Base-by-base conservation (phyloP, 2,329 filamentous ascomycete species). In the Pestalotiopsis sp. region DNA sequence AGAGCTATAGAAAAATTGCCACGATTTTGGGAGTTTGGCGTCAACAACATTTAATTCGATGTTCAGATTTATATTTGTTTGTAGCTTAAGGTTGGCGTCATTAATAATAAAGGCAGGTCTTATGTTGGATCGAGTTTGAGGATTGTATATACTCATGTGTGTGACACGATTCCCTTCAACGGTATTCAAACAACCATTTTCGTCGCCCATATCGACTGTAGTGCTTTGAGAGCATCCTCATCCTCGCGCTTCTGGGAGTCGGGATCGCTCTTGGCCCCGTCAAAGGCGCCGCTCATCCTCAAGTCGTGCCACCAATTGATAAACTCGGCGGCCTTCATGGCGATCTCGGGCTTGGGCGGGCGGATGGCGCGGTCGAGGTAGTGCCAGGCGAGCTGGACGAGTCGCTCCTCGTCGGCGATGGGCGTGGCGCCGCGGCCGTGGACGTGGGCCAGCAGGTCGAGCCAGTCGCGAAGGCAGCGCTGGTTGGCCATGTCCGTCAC, bases 361-460 rank as follows among this genome's bases (percentile, higher is more conserved):
- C 76, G 71, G 6, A 78, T 38, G 12, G 71, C 67, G 2, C 76
- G 74, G 45, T 78, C 76, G 0, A 78, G 67, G 36, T 77, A 77
- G 2, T 70, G 67, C 76, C 76, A 78, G 1, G 74, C 75, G 1
- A 78, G 69, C n/a, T 74, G 62, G 0, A 77, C 69, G 2, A 78
- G 67, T 25, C 76, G 75, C 1, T 17, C 4, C 36, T 78, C 73
- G 2, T 76, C 75, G 14, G 39, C 36, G 7, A 72, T 72, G 23
- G 72, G 58, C 27, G 38, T 27, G 4, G 72, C 69, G 2, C 68
- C 39, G 17, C 76, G 73, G 6, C 65, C 27, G 61, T 73, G 72
- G 3, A 69, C 12, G 11, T 71, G 38, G 3, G 52, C 63, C 5
- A 78, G 57, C 39, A 77, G 74, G 0, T 7, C 25, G 0, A 74